Evolutionary conservation across 1,139 yeast genomes (phyloP).

Genomic region (Magnusiomyces fungicola): DNA sequence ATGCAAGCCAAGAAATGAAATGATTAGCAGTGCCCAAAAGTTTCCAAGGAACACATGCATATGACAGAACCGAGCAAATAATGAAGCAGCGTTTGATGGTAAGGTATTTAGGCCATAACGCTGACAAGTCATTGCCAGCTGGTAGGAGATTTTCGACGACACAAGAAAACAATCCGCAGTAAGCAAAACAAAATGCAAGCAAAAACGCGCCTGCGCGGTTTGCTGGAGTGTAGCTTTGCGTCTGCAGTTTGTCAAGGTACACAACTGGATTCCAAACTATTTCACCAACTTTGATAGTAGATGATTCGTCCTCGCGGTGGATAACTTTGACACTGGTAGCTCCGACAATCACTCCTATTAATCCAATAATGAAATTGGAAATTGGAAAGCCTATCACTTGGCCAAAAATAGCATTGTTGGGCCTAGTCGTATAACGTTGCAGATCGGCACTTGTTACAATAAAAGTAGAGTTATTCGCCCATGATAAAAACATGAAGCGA

Average conservation of each 20-base stretch:
- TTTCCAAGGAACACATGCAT: slow-evolving; percentile 54
- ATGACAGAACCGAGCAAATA: slow-evolving; percentile 18
- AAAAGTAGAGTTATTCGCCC: slow-evolving; percentile 72
- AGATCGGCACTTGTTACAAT: slow-evolving; percentile 77
- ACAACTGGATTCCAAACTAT: slow-evolving; percentile 46
- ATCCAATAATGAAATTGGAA: slow-evolving; percentile 61
- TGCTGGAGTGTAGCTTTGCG: slow-evolving; percentile 29
- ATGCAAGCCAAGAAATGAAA: slow-evolving; percentile 66
- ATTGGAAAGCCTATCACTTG: slow-evolving; percentile 59
- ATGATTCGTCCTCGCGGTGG: slow-evolving; percentile 28
- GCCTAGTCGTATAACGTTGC: slow-evolving; percentile 60
- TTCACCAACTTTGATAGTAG: slow-evolving; percentile 21
- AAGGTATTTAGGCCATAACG: slow-evolving; percentile 46
- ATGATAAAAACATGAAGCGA: slow-evolving; percentile 56
- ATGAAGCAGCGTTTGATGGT: slow-evolving; percentile 41
- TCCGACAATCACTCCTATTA: slow-evolving; percentile 69
- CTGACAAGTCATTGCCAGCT: slow-evolving; percentile 52
- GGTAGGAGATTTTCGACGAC: slow-evolving; percentile 48
- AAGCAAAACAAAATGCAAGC: slow-evolving; percentile 49
- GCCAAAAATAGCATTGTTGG: slow-evolving; percentile 40
- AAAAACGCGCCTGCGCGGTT: slow-evolving; percentile 72
- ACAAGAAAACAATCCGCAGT: slow-evolving; percentile 42
- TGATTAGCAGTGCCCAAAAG: slow-evolving; percentile 55
- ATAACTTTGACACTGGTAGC: slow-evolving; percentile 58
- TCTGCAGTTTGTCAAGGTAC: slow-evolving; percentile 13